Evolutionary conservation across 768 basidiomycete species (phyloP).

Genomic region (Leucocoprinus sp.): DNA sequence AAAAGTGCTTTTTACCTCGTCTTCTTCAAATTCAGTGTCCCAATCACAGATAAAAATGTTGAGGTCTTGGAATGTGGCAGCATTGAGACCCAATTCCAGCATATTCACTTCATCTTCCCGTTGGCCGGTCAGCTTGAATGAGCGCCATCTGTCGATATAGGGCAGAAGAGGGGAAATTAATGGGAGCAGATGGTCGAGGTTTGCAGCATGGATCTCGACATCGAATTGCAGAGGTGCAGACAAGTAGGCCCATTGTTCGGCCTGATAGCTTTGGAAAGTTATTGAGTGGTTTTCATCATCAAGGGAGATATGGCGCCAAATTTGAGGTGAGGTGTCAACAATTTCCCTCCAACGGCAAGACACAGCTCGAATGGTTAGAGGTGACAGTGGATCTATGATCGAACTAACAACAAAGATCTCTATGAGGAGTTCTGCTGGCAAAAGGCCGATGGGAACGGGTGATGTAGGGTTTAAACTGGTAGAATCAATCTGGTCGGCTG

Average conservation of each 20-base stretch:
- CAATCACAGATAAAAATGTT: slow-evolving; percentile 29
- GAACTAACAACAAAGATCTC: slow-evolving; percentile 48
- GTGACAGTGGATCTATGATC: slow-evolving; percentile 35
- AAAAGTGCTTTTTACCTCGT: slow-evolving; percentile 24
- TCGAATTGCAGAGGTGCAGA: slow-evolving; percentile 49
- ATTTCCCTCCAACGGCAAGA: slow-evolving; percentile 54
- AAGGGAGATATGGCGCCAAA: slow-evolving; percentile 56
- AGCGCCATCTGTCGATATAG: slow-evolving; percentile 49
- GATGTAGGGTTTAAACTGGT: slow-evolving; percentile 2
- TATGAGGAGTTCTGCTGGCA: slow-evolving; percentile 57
- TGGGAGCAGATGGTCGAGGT: slow-evolving; percentile 47
- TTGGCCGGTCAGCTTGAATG: slow-evolving; percentile 36
- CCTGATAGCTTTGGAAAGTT: slow-evolving; percentile 28
- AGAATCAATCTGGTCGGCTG: no score
- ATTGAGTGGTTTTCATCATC: slow-evolving; percentile 33
- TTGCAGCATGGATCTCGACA: slow-evolving; percentile 40
- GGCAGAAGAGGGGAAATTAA: slow-evolving; percentile 57
- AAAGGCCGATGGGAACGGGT: slow-evolving; percentile 18
- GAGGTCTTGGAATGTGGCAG: slow-evolving; percentile 26
- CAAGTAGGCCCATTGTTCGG: slow-evolving; percentile 43
- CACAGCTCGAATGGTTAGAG: slow-evolving; percentile 43
- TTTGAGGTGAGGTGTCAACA: slow-evolving; percentile 41
- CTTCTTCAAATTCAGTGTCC: slow-evolving; percentile 25
- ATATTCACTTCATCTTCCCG: slow-evolving; percentile 27
- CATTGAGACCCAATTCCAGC: slow-evolving; percentile 18